Base-by-base conservation (phyloP, 331 rosid genomes). In the Acacia concinna region DNA sequence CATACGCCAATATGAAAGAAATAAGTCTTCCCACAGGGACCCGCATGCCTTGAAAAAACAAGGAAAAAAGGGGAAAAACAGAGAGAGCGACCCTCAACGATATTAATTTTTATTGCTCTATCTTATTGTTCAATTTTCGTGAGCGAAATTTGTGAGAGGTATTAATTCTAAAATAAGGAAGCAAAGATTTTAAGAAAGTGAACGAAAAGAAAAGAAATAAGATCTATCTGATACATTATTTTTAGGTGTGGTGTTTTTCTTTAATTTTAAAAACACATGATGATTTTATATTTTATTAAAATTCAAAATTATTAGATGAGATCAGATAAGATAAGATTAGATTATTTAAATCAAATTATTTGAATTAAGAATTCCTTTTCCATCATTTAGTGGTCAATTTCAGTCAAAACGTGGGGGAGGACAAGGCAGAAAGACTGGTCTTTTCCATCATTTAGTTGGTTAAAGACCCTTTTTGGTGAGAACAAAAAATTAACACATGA, bases 401-500 rank as follows among this genome's bases (percentile, higher is more conserved):
- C 52, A 15, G 18, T 46, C 52, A 46, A 46, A 46, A 46, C 20
- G n/a, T 46, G 6, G 6, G 6, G n/a, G 8, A 46, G n/a, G 52
- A 46, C 52, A 46, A 46, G 20, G 52, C 52, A 46, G 52, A 38
- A 38, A 41, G 64, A 57, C 54, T 69, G 34, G 7, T 60, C 38
- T 28, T 60, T 60, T 60, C 37, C n/a, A 27, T 28, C 37, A 25
- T 27, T 0, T 28, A 7, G 60, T 13, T 13, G 28, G 67, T 27
- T 37, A 60, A 60, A 25, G 18, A 59, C 52, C 64, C 64, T 56
- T 25, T 57, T 8, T 57, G 64, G 32, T 62, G 40, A 62, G 30
- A 80, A 65, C 73, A 75, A 74, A 65, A 8, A 71, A 76, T 31
- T 15, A 31, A 32, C 70, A 32, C 70, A 73, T 63, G 79, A 83